Conservation (phyloP, 257 asterid species). For the Gentiana dahurica region DNA sequence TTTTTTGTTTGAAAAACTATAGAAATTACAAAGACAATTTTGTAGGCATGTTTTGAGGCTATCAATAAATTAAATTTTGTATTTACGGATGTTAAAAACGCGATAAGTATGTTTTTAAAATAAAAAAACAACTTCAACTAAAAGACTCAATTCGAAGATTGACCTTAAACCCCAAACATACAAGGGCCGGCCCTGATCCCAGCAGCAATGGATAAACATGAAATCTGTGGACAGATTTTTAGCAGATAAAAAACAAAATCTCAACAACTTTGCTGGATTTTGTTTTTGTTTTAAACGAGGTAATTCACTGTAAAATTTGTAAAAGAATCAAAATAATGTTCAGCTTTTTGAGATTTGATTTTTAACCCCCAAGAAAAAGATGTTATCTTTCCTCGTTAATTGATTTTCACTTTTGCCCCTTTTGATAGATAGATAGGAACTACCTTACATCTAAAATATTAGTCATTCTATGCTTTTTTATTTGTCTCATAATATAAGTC, state of each 20-base stretch:
- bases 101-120: too few species aligned
- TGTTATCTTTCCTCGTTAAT: not conserved
- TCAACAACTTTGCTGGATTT: not conserved
- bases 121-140: too few species aligned
- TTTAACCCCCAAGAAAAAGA: conserved; percentile 27
- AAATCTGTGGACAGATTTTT: not conserved
- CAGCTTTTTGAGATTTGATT: conserved; percentile 45
- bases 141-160: too few species aligned
- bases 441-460: too few species aligned
- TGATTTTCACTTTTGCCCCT: conserved; percentile 18
- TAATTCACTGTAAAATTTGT: conserved; percentile 11
- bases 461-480: not conserved
- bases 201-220: not conserved
- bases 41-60: too few species aligned
- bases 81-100: too few species aligned
- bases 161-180: too few species aligned
- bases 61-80: too few species aligned
- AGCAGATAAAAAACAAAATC: not conserved
- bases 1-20: too few species aligned
- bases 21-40: too few species aligned
- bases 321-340: conserved; percentile 26
- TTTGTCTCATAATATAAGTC: too few species aligned
- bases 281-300: conserved; percentile 21
- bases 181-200: too few species aligned
- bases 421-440: conserved; percentile 1